These are phyloP conservation scores for Echites panduratus DNA, from an alignment of 257 asterid genomes.

Conservation along the genomic window DNA sequence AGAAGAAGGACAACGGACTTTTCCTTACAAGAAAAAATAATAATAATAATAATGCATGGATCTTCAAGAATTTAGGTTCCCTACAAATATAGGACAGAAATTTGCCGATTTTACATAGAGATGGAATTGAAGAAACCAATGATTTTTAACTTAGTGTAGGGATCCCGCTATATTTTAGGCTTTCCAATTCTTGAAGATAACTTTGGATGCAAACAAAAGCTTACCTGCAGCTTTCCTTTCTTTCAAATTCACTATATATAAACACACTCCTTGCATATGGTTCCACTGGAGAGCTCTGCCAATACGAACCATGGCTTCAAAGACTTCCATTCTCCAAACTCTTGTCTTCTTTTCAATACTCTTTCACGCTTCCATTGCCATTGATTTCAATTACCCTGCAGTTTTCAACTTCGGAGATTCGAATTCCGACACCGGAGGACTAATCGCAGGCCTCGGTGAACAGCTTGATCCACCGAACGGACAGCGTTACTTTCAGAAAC, in stretches of 20 bases:
- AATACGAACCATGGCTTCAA: slow-evolving; percentile 38
- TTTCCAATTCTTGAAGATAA: slow-evolving; percentile 25
- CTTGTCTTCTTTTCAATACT: slow-evolving; percentile 21
- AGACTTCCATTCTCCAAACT: slow-evolving; percentile 22
- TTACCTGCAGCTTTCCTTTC: slow-evolving; percentile 18
- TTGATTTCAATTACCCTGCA: slow-evolving; percentile 80
- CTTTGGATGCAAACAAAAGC: slow-evolving; percentile 47
- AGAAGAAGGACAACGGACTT: too few relatives aligned
- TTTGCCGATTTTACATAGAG: too few relatives aligned
- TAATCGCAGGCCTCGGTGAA: slow-evolving; percentile 61
- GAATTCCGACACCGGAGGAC: slow-evolving; percentile 85
- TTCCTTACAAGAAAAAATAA: too few relatives aligned
- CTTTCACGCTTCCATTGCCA: slow-evolving; percentile 34
- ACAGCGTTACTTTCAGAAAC: slow-evolving; percentile 68
- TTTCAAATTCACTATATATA: slow-evolving; percentile 15
- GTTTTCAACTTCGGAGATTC: slow-evolving; percentile 99
- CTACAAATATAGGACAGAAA: too few relatives aligned
- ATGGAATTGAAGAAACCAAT: background rate
- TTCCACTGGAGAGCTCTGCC: slow-evolving; percentile 6
- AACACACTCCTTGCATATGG: slow-evolving; percentile 3
- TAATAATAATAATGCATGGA: too few relatives aligned
- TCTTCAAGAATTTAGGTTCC: too few relatives aligned
- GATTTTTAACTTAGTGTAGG: background rate
- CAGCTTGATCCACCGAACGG: slow-evolving; percentile 79
- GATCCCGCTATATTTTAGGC: slow-evolving; percentile 4